Evolutionary conservation across 2,329 filamentous ascomycete species (phyloP), one percentile per base, ranked within the genome.

Genomic region (Pseudogymnoascus sp.): DNA sequence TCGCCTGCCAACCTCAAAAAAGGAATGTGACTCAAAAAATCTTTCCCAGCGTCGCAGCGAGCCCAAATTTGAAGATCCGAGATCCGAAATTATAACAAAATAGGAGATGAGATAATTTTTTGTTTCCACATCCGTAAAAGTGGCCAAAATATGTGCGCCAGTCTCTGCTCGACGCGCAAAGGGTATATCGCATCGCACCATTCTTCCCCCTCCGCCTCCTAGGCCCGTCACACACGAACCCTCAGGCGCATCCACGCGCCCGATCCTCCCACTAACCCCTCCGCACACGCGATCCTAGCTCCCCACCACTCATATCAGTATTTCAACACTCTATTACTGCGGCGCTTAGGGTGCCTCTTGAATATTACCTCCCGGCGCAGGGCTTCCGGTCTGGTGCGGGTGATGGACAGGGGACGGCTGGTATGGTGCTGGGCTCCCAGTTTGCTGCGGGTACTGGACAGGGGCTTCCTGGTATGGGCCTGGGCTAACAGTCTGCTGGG

Each of bases 121-220:
- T 19, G 25, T 34, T 31, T 57, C 25, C 51, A 57, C 28, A 21
- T 57, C 51, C 28, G 34, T 57, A 8, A 25, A 51, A 34, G 28
- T 34, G 51, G n/a, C 51, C 48, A 57, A 57, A 34, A 34, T 16
- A 10, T 13, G 51, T 28, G n/a, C 28, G 51, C 51, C 51, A 34
- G 51, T 57, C 51, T 57, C 51, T 57, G 25, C 28, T 19, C 28
- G 10, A 19, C 28, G 51, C 51, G n/a, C 51, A 34, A 34, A 19
- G 51, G 51, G 51, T 57, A 57, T 57, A 57, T 57, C n/a, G 51
- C 51, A 34, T 34, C 51, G 51, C 28, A 57, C 14, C 51, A 3
- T n/a, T 28, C 23, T 2, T 16, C 19, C 37, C 23, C 19, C 19
- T 43, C 8, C 5, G 10, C 45, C 14, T 14, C 13, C 23, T 54